Evolutionary conservation across 2,329 filamentous ascomycete species (phyloP).

Genomic region (Cordyceps cateniannulata): DNA sequence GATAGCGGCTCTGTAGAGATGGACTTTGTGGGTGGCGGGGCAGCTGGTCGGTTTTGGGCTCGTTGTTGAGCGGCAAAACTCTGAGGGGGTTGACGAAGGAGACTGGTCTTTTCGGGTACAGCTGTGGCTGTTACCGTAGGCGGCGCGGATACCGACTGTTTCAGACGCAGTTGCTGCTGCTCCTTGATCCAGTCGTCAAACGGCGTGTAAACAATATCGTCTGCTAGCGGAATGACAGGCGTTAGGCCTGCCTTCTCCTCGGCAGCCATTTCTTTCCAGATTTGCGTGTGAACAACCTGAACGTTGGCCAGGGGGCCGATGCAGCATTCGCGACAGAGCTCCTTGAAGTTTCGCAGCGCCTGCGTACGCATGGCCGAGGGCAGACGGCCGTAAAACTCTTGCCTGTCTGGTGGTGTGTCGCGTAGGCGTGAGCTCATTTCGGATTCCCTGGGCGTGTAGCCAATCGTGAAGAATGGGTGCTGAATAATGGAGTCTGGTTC

Average conservation of each 20-base stretch:
- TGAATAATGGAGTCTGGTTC: conserved; percentile 72
- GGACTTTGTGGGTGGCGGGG: conserved; percentile 20
- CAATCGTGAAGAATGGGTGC: conserved; percentile 71
- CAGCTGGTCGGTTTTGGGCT: conserved; percentile 43
- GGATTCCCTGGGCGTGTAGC: conserved; percentile 59
- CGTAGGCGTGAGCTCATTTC: conserved; percentile 55
- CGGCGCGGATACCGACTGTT: conserved; percentile 24
- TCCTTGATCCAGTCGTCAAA: conserved; percentile 56
- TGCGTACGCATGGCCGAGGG: conserved; percentile 37
- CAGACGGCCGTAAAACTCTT: conserved; percentile 51
- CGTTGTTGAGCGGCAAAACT: conserved; percentile 62
- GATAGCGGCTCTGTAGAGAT: conserved; percentile 21
- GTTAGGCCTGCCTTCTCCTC: conserved; percentile 62
- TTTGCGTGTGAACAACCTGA: conserved; percentile 45
- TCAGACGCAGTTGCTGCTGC: conserved; percentile 34
- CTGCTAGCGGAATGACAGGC: conserved; percentile 54
- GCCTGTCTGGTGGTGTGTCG: conserved; percentile 48
- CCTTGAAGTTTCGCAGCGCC: conserved; percentile 46
- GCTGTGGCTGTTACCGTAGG: conserved; percentile 16
- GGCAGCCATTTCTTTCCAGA: conserved; percentile 61
- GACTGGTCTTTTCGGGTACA: conserved; percentile 29
- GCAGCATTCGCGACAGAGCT: conserved; percentile 51
- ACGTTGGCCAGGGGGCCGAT: conserved; percentile 49
- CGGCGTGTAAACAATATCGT: conserved; percentile 57
- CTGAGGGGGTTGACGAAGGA: conserved; percentile 50